phyloP scores from a whole-genome alignment of 2,329 filamentous ascomycete genomes.

The Mycosphaerelloides madeirae region DNA sequence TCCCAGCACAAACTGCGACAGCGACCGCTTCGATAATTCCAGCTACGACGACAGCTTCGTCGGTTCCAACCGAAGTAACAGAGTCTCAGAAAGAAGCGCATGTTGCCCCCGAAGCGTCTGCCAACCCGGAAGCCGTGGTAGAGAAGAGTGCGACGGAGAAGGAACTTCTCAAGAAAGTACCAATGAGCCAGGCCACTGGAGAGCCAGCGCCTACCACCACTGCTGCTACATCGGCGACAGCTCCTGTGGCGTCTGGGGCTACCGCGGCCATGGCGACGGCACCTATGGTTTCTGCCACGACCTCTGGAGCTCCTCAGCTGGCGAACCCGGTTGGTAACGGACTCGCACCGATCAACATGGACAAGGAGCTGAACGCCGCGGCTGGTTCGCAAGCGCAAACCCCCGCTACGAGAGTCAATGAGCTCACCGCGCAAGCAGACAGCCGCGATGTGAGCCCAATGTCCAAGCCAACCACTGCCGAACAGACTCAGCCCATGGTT shows the following conservation, averaged over 20 bases:
- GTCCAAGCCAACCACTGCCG: slow-evolving; percentile 30
- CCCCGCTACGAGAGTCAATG: slow-evolving; percentile 7
- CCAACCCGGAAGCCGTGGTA: slow-evolving; percentile 61
- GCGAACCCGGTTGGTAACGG: slow-evolving; percentile 23
- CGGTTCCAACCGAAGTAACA: slow-evolving; percentile 27
- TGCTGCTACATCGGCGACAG: slow-evolving; percentile 35
- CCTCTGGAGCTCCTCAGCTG: slow-evolving; percentile 28
- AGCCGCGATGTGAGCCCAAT: slow-evolving; percentile 41
- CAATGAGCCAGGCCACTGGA: slow-evolving; percentile 38
- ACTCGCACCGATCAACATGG: slow-evolving; percentile 24
- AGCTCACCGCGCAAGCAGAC: slow-evolving; percentile 20
- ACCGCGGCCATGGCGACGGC: slow-evolving; percentile 35
- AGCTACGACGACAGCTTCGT: slow-evolving; percentile 8
- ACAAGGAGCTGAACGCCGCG: slow-evolving; percentile 35
- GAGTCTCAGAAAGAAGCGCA: slow-evolving; percentile 29
- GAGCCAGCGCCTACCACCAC: slow-evolving; percentile 42
- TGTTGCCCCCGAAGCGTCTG: slow-evolving; percentile 64
- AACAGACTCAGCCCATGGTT: slow-evolving; percentile 37
- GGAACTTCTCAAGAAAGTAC: slow-evolving; percentile 63
- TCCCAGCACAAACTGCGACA: neutral
- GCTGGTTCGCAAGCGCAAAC: slow-evolving; percentile 22
- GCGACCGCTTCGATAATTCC: neutral
- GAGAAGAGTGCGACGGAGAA: slow-evolving; percentile 72
- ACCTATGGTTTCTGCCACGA: slow-evolving; percentile 17
- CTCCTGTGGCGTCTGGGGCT: slow-evolving; percentile 23